These are phyloP conservation scores for Jatropha podagrica DNA, from an alignment of 441 rosid genomes.

Conservation along the genomic window DNA sequence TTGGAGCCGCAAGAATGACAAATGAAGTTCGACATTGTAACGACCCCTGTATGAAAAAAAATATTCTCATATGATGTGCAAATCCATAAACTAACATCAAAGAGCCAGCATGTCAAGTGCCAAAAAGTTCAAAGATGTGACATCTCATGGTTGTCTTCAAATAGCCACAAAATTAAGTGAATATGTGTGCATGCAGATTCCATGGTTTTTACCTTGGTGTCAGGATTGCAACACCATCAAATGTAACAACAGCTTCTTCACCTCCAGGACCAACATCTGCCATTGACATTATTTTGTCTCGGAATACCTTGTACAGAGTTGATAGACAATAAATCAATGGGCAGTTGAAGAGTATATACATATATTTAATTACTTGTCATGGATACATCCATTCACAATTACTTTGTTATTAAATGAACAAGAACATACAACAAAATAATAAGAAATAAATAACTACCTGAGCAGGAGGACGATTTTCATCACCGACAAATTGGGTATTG, in stretches of 20 bases:
- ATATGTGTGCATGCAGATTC: neutral
- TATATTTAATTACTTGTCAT: neutral
- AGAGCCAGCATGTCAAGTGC: neutral
- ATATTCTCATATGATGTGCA: neutral
- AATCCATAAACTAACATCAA: neutral
- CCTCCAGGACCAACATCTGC: slow-evolving; percentile 89
- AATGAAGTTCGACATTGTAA: slow-evolving; percentile 93
- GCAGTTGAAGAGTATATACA: neutral
- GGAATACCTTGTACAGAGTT: slow-evolving; percentile 57
- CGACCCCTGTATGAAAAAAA: slow-evolving; percentile 68
- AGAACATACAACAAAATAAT: neutral
- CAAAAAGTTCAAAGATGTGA: slow-evolving; percentile 8
- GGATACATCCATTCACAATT: neutral
- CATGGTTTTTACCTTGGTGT: slow-evolving; percentile 72
- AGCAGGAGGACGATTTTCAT: slow-evolving; percentile 84
- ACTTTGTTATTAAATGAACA: neutral
- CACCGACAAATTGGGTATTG: slow-evolving; percentile 91
- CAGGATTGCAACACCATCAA: slow-evolving; percentile 87
- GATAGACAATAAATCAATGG: slow-evolving; percentile 18
- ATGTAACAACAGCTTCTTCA: slow-evolving; percentile 91
- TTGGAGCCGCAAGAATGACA: slow-evolving; percentile 82
- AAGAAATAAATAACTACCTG: slow-evolving; percentile 46
- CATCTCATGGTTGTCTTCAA: neutral
- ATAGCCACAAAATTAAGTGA: neutral
- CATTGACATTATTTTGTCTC: slow-evolving; percentile 65